A percentile compares a stretch with the other conserved stretches of the same genome.
Conservation (phyloP, 2,329 filamentous ascomycete genomes). For the Ophiosphaerella narmari region DNA sequence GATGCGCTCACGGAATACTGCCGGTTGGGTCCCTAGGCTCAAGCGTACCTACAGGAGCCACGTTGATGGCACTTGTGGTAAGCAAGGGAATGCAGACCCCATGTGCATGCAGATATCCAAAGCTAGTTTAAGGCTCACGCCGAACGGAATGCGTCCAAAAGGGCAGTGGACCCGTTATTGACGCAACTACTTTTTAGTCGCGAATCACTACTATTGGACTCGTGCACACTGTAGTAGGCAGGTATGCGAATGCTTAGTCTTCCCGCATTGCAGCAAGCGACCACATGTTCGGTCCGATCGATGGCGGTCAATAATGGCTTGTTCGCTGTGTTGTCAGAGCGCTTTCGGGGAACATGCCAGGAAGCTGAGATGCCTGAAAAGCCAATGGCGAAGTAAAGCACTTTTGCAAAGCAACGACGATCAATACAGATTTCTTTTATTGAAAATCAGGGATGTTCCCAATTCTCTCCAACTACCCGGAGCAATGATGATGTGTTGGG, state of each 20-base stretch:
- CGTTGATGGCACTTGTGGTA: slow-evolving; percentile 10
- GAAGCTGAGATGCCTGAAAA: no score
- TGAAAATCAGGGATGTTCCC: neutral
- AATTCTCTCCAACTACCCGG: neutral
- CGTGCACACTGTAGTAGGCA: no score
- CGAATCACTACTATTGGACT: no score
- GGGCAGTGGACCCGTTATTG: no score
- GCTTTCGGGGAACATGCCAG: neutral
- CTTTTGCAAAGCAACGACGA: neutral
- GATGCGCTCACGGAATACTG: slow-evolving; percentile 33
- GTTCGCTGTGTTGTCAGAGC: neutral
- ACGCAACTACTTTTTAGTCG: no score
- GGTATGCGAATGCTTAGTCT: no score
- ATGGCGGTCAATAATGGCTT: no score
- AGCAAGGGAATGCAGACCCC: neutral
- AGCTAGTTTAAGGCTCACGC: neutral
- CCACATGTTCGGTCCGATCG: neutral
- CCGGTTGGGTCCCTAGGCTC: slow-evolving; percentile 30
- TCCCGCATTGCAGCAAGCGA: neutral
- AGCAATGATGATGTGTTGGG: neutral
- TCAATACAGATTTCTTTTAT: neutral
- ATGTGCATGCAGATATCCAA: neutral
- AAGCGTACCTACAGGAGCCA: slow-evolving; percentile 27
- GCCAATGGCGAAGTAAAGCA: neutral
- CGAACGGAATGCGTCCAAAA: no score